These are phyloP conservation scores for Wickerhamiella allomyrinae DNA, from an alignment of 805 yeast genomes.

Conservation along the genomic window DNA sequence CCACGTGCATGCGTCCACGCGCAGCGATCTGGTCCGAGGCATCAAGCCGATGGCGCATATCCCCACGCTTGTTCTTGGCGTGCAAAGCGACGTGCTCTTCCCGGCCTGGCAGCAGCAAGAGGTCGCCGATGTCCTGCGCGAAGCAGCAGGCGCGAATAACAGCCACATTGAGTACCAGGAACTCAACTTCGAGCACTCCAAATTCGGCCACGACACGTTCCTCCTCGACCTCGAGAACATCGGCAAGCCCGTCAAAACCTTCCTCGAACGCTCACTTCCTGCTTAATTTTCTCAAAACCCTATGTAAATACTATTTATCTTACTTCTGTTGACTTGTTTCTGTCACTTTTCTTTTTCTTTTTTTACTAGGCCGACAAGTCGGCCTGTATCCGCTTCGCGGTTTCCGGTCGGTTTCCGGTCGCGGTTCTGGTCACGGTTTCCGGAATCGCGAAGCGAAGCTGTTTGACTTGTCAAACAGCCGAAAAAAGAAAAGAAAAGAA, in stretches of 20 bases:
- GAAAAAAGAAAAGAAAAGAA: too few relatives aligned
- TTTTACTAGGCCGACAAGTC: too few relatives aligned
- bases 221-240: conserved; percentile 63
- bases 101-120: conserved; percentile 94
- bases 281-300: conserved; percentile 2
- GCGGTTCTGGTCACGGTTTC: too few relatives aligned
- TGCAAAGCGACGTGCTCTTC: conserved; percentile 81
- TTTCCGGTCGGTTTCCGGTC: too few relatives aligned
- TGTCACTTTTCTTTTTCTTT: too few relatives aligned
- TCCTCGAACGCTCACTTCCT: conserved; percentile 39
- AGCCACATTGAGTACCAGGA: conserved; percentile 48
- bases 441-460: too few relatives aligned
- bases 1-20: conserved; percentile 22
- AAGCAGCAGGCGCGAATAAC: conserved; percentile 18
- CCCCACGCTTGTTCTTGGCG: conserved; percentile 70
- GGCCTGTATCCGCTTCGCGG: too few relatives aligned
- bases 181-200: conserved; percentile 58
- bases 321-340: too few relatives aligned
- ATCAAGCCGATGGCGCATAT: conserved; percentile 46
- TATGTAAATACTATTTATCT: background rate
- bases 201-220: conserved; percentile 88
- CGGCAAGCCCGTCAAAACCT: conserved; percentile 58
- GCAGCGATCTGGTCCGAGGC: conserved; percentile 51
- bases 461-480: too few relatives aligned
- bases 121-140: conserved; percentile 42